Evolutionary conservation across 257 asterid genomes (phyloP).

Genomic region (Haberlea rhodopensis): DNA sequence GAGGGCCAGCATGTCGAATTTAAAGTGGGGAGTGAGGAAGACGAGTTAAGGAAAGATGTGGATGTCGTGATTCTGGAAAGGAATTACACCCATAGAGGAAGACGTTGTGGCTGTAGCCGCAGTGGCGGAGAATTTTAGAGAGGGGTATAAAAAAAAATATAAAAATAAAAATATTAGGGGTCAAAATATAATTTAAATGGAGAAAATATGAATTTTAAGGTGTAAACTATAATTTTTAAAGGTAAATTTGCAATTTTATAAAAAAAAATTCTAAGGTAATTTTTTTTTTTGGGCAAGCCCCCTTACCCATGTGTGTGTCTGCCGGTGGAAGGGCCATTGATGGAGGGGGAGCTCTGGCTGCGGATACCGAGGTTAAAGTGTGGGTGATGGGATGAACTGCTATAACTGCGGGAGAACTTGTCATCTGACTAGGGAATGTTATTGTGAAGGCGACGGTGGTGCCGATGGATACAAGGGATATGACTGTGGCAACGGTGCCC

Average conservation of each 20-base stretch:
- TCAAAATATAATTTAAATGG: no score
- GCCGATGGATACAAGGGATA: constrained; percentile 22
- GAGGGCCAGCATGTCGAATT: constrained; percentile 54
- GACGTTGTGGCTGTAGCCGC: constrained; percentile 26
- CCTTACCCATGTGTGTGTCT: no score
- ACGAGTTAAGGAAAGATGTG: constrained; percentile 46
- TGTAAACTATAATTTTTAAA: no score
- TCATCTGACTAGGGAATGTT: constrained; percentile 53
- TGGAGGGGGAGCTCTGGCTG: constrained; percentile 24
- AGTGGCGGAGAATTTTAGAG: constrained; percentile 23
- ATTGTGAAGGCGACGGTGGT: constrained; percentile 29
- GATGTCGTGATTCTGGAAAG: constrained; percentile 38
- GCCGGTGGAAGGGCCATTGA: no score
- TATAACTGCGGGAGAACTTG: constrained; percentile 51
- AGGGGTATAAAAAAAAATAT: no score
- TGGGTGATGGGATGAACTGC: constrained; percentile 45
- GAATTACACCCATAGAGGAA: constrained; percentile 21
- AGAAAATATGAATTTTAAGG: no score
- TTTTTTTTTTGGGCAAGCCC: no score
- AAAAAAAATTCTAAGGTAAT: no score
- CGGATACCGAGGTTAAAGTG: constrained; percentile 24
- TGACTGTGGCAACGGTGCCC: constrained; percentile 21
- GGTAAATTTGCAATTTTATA: no score
- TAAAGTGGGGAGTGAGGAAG: constrained; percentile 38
- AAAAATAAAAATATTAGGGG: no score